Base-by-base conservation (phyloP, 345 rosid species). In the Moricandia arvensis region DNA sequence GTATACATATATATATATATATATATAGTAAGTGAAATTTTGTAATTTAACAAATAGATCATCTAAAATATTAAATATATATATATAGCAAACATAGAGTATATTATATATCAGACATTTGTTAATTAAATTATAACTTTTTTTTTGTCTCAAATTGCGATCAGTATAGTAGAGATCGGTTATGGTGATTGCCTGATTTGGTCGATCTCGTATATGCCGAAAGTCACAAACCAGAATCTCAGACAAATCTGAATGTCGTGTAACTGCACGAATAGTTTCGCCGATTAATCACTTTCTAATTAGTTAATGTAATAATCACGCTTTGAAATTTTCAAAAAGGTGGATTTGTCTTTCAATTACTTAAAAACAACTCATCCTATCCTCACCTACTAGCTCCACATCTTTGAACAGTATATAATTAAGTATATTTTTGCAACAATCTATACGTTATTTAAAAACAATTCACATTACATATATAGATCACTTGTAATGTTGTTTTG, bases 281-380 rank as follows among this genome's bases (percentile, higher is more conserved):
- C 68, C 34, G 68, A 72, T 71, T 45, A 31, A 26, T 41, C 66
- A 41, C 64, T 58, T 59, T 70, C 66, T 70, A 70, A 15, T 70
- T 70, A 59, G 26, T 31, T 61, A 45, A 17, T 18, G 34, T 71
- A 43, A 72, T 45, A 61, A 61, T 63, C 49, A 60, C 57, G 75
- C 45, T 45, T 29, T 27, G 21, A 13, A 71, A 10, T 27, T 60
- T 45, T 43, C 45, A 43, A 59, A 43, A 71, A 43, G 17, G 30
- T 59, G 12, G 21, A 15, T 43, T 70, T 71, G n/a, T 27, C 18
- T 43, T 17, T 29, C 30, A 71, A 12, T 26, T 59, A 59, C 57
- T 37, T 58, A 9, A 5, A 37, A 9, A 59, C 41, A 35, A 63
- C 49, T 63, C 68, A 63, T 43, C 8, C 9, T 3, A 35, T 35